A percentile compares a stretch with the other conserved stretches of the same genome.
Evolutionary conservation across 768 basidiomycete species (phyloP).

Genomic region (Crassisporium funariophilum): DNA sequence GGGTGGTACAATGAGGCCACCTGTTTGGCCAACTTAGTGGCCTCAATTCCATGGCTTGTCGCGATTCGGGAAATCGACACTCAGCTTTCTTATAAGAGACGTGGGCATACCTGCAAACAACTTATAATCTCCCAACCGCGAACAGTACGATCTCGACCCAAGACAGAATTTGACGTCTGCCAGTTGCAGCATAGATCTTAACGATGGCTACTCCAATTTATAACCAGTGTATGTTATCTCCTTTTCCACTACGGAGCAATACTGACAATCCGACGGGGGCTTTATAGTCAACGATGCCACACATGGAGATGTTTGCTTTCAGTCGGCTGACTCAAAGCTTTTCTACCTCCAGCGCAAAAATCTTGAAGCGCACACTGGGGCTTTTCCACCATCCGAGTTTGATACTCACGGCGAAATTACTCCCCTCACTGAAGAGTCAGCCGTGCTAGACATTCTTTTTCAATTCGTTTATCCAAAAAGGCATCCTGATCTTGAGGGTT

Average conservation of each 20-base stretch:
- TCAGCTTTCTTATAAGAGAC: no score
- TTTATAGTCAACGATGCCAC: constrained; percentile 20
- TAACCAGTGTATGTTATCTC: background rate
- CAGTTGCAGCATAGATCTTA: no score
- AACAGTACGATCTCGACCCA: no score
- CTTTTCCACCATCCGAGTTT: constrained; percentile 24
- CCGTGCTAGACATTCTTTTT: constrained; percentile 28
- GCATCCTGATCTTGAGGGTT: constrained; percentile 20
- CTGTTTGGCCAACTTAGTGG: no score
- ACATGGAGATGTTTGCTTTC: constrained; percentile 23
- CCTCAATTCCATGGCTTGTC: no score
- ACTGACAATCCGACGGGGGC: no score
- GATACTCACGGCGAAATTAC: constrained; percentile 19
- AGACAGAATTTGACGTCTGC: no score
- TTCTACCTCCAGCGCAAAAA: constrained; percentile 26
- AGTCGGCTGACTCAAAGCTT: constrained; percentile 21
- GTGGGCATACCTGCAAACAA: no score
- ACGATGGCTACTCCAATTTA: no score
- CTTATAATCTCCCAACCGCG: no score
- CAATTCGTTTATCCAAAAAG: constrained; percentile 27
- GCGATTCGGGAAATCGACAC: no score
- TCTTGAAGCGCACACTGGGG: constrained; percentile 22
- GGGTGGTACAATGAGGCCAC: no score
- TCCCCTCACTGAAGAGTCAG: constrained; percentile 21
- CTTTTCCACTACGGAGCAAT: background rate